Evolutionary conservation across 306 rosid genomes (phyloP).

Genomic region (Neltuma alba): DNA sequence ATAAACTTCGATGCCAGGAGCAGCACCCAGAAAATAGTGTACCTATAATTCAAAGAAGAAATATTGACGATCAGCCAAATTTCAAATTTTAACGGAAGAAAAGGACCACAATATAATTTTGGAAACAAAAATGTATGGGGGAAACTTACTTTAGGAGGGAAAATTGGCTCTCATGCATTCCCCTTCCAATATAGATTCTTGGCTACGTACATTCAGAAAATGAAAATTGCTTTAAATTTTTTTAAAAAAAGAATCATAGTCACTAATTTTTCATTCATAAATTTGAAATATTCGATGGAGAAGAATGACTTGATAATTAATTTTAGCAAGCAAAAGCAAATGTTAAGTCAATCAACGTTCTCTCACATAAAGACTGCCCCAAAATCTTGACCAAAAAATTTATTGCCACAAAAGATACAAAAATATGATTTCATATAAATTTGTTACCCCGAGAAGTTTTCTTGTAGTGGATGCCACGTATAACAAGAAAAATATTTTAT

Average conservation of each 20-base stretch:
- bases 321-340: not conserved
- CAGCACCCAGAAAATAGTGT: constrained; percentile 87
- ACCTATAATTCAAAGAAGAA: constrained; percentile 58
- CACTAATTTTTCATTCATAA: constrained; percentile 14
- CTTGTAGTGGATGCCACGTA: constrained; percentile 12
- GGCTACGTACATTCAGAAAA: constrained; percentile 64
- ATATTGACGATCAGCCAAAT: constrained; percentile 34
- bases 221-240: constrained; percentile 9
- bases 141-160: constrained; percentile 81
- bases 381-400: not conserved
- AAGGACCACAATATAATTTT: constrained; percentile 21
- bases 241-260: constrained; percentile 11
- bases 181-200: constrained; percentile 92
- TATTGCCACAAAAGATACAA: not conserved
- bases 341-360: not conserved
- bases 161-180: constrained; percentile 96
- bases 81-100: constrained; percentile 31
- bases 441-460: constrained; percentile 14
- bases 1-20: constrained; percentile 77
- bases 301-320: constrained; percentile 13
- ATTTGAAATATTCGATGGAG: constrained; percentile 11
- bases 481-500: constrained; percentile 10
- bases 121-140: constrained; percentile 22
- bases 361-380: not conserved
- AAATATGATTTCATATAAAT: constrained; percentile 8